These are phyloP conservation scores for Aspergillus novofumigatus DNA, from an alignment of 2,329 filamentous ascomycete genomes.

Conservation along the genomic window DNA sequence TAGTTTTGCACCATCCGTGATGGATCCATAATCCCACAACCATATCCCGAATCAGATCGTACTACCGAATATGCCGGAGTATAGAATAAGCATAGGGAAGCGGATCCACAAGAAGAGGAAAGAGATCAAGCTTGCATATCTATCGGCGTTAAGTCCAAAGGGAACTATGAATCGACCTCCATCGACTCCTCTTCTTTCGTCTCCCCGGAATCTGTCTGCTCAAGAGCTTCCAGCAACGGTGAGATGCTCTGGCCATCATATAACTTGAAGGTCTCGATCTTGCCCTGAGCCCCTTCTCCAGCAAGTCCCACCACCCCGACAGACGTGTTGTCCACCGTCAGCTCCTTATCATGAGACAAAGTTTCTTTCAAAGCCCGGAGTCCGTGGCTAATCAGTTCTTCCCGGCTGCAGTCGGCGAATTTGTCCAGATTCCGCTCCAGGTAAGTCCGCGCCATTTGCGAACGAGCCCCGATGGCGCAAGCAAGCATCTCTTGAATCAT, in stretches of 20 bases:
- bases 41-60: background rate
- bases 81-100: background rate
- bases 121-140: conserved; percentile 23
- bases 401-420: conserved; percentile 71
- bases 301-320: conserved; percentile 74
- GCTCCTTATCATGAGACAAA: conserved; percentile 91
- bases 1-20: background rate
- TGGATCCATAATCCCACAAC: background rate
- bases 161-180: conserved; percentile 52
- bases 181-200: conserved; percentile 45
- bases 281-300: conserved; percentile 48
- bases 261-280: conserved; percentile 77
- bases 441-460: conserved; percentile 97
- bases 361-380: conserved; percentile 91
- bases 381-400: conserved; percentile 88
- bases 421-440: conserved; percentile 85
- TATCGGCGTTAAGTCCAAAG: conserved; percentile 22
- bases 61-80: background rate
- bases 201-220: conserved; percentile 42
- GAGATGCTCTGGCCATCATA: conserved; percentile 86
- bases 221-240: conserved; percentile 73
- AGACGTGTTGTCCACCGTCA: conserved; percentile 95
- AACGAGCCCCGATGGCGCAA: conserved; percentile 90
- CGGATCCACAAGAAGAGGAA: background rate
- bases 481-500: conserved; percentile 97